Conservation (phyloP, 768 basidiomycete species). For the Trametopsis cervina region DNA sequence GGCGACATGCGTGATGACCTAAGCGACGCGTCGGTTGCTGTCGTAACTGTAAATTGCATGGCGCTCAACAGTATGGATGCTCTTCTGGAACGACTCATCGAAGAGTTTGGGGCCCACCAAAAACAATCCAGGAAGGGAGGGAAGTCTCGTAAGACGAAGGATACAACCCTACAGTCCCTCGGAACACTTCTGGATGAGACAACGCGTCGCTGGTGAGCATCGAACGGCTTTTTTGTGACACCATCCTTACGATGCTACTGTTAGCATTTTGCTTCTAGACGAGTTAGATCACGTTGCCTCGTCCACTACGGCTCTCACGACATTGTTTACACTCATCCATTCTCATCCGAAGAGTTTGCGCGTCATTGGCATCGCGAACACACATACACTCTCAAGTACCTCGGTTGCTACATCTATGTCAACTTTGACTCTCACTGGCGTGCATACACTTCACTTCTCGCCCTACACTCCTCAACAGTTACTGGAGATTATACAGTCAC, state of each 20-base stretch:
- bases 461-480: constrained; percentile 74
- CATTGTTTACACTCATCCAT: constrained; percentile 65
- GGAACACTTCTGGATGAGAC: constrained; percentile 37
- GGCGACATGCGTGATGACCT: constrained; percentile 29
- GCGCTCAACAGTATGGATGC: constrained; percentile 58
- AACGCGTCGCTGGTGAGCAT: constrained; percentile 45
- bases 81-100: constrained; percentile 63
- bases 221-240: background rate
- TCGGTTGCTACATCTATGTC: constrained; percentile 28
- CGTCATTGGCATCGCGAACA: constrained; percentile 83
- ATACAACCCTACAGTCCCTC: constrained; percentile 28
- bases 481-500: constrained; percentile 56
- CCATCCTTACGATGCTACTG: background rate
- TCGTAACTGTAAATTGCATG: constrained; percentile 68
- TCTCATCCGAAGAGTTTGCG: constrained; percentile 47
- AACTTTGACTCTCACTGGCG: constrained; percentile 23
- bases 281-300: constrained; percentile 80
- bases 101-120: constrained; percentile 44
- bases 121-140: constrained; percentile 11
- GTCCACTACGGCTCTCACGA: constrained; percentile 46
- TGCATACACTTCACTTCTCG: constrained; percentile 70
- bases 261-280: constrained; percentile 73
- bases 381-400: constrained; percentile 71
- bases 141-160: constrained; percentile 40
- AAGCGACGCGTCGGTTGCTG: constrained; percentile 40